Percentiles rank a stretch among this genome's conserved stretches.
phyloP scores from a whole-genome alignment of 2,329 filamentous ascomycete genomes.

The Claviceps sp. region DNA sequence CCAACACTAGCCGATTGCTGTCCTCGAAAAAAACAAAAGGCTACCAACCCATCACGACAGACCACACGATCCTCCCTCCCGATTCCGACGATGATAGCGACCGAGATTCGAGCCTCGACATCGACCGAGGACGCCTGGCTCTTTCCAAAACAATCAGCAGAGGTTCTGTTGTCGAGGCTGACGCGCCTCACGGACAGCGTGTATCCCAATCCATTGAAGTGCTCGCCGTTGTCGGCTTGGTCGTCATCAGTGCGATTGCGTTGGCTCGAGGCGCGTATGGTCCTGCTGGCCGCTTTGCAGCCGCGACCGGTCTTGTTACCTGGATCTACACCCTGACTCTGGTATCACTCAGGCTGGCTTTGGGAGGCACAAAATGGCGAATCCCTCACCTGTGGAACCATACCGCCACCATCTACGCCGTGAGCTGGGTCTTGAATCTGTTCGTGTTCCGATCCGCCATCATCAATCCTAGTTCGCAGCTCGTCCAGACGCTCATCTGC shows the following conservation, averaged over 20 bases:
- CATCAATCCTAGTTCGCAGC: constrained; percentile 56
- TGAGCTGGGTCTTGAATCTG: constrained; percentile 66
- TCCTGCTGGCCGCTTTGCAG: constrained; percentile 41
- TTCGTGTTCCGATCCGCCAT: constrained; percentile 75
- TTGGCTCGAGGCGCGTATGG: constrained; percentile 49
- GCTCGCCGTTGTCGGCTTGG: constrained; percentile 55
- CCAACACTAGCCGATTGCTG: constrained; percentile 40
- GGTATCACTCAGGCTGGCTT: constrained; percentile 56
- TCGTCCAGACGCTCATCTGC: constrained; percentile 52
- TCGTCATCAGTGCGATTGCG: constrained; percentile 54
- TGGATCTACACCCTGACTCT: constrained; percentile 76
- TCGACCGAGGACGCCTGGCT: constrained; percentile 42
- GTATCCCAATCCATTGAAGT: constrained; percentile 61
- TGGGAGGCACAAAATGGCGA: constrained; percentile 49
- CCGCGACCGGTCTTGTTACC: constrained; percentile 52
- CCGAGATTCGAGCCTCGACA: constrained; percentile 41
- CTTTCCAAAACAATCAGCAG: constrained; percentile 48
- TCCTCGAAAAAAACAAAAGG: constrained; percentile 35
- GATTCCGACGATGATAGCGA: constrained; percentile 43
- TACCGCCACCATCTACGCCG: constrained; percentile 69
- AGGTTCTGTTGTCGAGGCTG: constrained; percentile 55
- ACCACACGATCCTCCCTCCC: constrained; percentile 40
- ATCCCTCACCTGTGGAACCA: constrained; percentile 81
- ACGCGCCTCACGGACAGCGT: constrained; percentile 62
- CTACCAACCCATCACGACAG: constrained; percentile 41